Evolutionary conservation across 2,329 filamentous ascomycete genomes (phyloP), one percentile per base, ranked within the genome.

Genomic region (Taxawa tesnikishii): DNA sequence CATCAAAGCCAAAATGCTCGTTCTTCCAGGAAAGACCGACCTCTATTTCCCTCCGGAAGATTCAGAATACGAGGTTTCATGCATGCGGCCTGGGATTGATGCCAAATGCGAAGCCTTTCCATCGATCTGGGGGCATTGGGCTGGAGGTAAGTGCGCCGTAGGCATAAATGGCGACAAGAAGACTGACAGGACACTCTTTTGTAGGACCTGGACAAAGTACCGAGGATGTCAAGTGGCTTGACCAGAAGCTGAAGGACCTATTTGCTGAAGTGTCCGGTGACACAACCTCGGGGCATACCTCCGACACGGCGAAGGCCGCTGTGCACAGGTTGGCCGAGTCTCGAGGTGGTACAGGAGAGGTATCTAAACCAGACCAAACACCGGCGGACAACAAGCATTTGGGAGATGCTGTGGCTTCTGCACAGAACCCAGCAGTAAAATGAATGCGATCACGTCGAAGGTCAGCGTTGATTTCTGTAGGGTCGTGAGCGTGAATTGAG

Each of bases 21-120:
- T 88, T 3, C 53, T 87, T 10, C 82, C 83, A 0, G 58, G 64
- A 14, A 73, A 80, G 49, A 85, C 79, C 0, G 83, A 88, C 48
- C 62, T 88, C 4, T 88, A 88, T 49, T 88, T 90, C 42, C 79
- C 82, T 63, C 79, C 80, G 0, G 81, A 87, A 45, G 83, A 87
- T 42, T 84, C 79, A 0, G 71, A 80, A 45, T 75, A 77, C 34
- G 83, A 90, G 47, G 75, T 87, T 15, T 50, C 50, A 29, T 69
- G 65, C 37, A 79, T 79, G 75, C 60, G 53, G 17, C 58, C 67
- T 2, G 73, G 71, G 0, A 52, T 77, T 15, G n/a, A n/a, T n/a
- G 75, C 73, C 2, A 61, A 63, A 30, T 51, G 76, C 37, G 55
- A 58, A 9, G 53, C 66, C 2, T 68, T 74, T 40, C 70, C 68